phyloP scores from a whole-genome alignment of 805 yeast species.

The Starmerella geochares region DNA sequence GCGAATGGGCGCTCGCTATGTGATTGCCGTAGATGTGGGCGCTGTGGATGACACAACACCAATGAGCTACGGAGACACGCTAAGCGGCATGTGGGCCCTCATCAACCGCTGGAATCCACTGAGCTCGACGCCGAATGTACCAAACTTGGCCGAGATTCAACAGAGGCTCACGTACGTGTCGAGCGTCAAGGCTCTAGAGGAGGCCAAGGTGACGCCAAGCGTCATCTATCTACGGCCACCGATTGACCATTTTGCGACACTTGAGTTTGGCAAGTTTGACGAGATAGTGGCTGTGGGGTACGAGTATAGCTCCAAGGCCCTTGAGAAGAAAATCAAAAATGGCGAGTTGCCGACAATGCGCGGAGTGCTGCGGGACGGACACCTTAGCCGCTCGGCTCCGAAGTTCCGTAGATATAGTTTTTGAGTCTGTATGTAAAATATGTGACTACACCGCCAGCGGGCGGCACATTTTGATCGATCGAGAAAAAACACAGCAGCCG shows the following conservation, averaged over 20 bases:
- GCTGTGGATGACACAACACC: slow-evolving; percentile 86
- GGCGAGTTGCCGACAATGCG: slow-evolving; percentile 49
- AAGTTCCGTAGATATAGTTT: slow-evolving; percentile 21
- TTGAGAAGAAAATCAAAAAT: slow-evolving; percentile 43
- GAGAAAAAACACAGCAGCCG: too few relatives aligned
- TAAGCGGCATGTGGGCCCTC: slow-evolving; percentile 86
- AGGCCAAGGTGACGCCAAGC: slow-evolving; percentile 74
- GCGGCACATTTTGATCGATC: too few relatives aligned
- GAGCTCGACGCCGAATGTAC: slow-evolving; percentile 75
- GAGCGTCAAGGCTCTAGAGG: slow-evolving; percentile 83
- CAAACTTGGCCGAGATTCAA: slow-evolving; percentile 91
- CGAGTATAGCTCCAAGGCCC: slow-evolving; percentile 52
- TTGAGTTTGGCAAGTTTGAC: slow-evolving; percentile 85
- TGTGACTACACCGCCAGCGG: too few relatives aligned
- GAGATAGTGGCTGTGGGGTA: slow-evolving; percentile 78
- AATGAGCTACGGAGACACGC: slow-evolving; percentile 81
- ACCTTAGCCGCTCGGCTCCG: slow-evolving; percentile 7
- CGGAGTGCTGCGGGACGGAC: slow-evolving; percentile 20
- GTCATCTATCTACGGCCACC: slow-evolving; percentile 89
- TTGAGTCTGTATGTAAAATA: background rate
- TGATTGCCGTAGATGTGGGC: slow-evolving; percentile 93
- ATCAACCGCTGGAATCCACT: slow-evolving; percentile 84
- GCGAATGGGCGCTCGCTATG: slow-evolving; percentile 66
- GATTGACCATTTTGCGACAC: slow-evolving; percentile 78
- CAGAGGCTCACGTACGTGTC: slow-evolving; percentile 88